phyloP scores from a whole-genome alignment of 768 basidiomycete genomes.

The Hericium alpestre region DNA sequence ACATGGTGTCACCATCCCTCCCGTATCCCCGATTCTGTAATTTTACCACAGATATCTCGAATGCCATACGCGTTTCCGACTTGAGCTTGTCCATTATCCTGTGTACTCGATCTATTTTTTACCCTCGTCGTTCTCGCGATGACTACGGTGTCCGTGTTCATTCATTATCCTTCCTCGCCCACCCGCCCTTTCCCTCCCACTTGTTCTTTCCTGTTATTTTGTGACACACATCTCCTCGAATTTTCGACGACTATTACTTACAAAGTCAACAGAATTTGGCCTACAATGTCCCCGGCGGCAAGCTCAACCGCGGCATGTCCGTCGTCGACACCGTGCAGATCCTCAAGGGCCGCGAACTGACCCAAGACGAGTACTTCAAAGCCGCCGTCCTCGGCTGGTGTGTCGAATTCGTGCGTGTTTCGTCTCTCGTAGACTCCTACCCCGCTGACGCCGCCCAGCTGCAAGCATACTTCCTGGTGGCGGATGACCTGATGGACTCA shows the following conservation, averaged over 20 bases:
- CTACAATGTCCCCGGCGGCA: slow-evolving; percentile 91
- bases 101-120: no score
- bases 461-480: slow-evolving; percentile 94
- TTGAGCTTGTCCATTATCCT: no score
- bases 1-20: no score
- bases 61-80: no score
- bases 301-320: slow-evolving; percentile 93
- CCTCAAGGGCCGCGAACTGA: slow-evolving; percentile 56
- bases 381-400: slow-evolving; percentile 90
- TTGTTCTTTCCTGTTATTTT: no score
- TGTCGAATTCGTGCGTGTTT: slow-evolving; percentile 76
- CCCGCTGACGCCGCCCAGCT: slow-evolving; percentile 37
- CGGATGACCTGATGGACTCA: slow-evolving; percentile 96
- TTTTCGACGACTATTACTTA: neutral
- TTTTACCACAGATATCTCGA: no score
- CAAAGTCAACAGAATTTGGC: slow-evolving; percentile 59
- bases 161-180: no score
- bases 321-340: slow-evolving; percentile 91
- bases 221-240: no score
- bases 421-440: neutral
- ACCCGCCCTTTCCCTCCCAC: no score
- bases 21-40: no score
- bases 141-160: no score
- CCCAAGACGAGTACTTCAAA: slow-evolving; percentile 80
- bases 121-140: no score